A percentile compares a stretch with the other conserved stretches of the same genome.
Conservation (phyloP, 2,329 filamentous ascomycete species). For the Gaeumannomyces tritici region DNA sequence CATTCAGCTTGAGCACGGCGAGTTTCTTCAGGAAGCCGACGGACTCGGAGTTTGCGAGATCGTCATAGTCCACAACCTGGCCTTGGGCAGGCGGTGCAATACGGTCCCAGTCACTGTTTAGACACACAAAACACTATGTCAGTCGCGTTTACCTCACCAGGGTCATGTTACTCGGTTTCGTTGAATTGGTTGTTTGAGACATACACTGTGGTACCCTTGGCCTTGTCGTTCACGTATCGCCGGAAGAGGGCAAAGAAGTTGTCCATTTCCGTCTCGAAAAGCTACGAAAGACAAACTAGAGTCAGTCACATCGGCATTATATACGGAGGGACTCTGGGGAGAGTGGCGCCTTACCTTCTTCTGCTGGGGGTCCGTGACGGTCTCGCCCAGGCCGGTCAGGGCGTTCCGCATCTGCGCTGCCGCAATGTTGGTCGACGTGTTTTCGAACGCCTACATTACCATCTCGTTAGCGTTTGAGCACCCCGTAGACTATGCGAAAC, state of each 20-base stretch:
- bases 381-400: conserved; percentile 85
- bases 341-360: conserved; percentile 59
- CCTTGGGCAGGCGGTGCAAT: conserved; percentile 87
- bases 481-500: background rate
- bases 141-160: background rate
- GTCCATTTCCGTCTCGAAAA: conserved; percentile 99
- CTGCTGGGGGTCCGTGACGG: conserved; percentile 69
- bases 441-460: conserved; percentile 78
- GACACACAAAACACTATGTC: background rate
- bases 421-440: conserved; percentile 95
- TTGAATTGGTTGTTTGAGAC: conserved; percentile 18
- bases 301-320: conserved; percentile 2
- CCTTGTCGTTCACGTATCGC: conserved; percentile 96
- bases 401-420: conserved; percentile 99
- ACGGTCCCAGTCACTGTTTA: conserved; percentile 78
- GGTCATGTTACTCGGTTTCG: background rate
- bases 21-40: conserved; percentile 95
- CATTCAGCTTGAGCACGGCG: conserved; percentile 97
- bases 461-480: background rate
- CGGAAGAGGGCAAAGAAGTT: conserved; percentile 99
- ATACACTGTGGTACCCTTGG: conserved; percentile 86
- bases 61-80: conserved; percentile 92
- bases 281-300: conserved; percentile 32
- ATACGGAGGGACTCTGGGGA: background rate
- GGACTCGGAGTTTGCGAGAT: conserved; percentile 80